A percentile compares a stretch with the other conserved stretches of the same genome.
phyloP scores from a whole-genome alignment of 305 asterid genomes.

The Rubia tinctorum region DNA sequence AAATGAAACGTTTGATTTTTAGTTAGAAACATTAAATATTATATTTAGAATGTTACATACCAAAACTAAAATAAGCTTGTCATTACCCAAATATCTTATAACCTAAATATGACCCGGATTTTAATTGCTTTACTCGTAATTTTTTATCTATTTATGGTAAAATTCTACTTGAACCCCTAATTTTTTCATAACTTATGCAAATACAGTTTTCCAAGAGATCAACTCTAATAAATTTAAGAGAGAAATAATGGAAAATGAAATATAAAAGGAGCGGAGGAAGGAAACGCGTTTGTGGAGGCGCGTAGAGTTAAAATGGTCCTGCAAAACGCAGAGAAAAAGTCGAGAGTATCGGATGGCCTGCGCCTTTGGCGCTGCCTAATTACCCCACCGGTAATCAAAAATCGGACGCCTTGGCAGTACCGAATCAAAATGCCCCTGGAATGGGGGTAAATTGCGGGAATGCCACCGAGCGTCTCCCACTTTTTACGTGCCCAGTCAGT shows the following conservation, averaged over 20 bases:
- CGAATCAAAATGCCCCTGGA: neutral
- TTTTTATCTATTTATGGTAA: too few species aligned
- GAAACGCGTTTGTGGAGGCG: neutral
- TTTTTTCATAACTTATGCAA: too few species aligned
- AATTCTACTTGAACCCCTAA: too few species aligned
- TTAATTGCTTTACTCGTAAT: too few species aligned
- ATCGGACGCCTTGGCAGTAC: conserved; percentile 10
- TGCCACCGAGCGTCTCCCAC: conserved; percentile 23
- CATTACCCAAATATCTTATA: too few species aligned
- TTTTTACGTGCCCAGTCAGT: conserved; percentile 17
- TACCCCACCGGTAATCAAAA: conserved; percentile 1
- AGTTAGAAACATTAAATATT: too few species aligned
- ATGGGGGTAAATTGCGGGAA: neutral
- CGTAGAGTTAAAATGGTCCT: neutral
- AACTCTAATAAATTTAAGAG: too few species aligned
- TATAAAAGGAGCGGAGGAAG: neutral
- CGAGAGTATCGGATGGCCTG: conserved; percentile 21
- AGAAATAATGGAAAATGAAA: neutral
- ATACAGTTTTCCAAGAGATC: too few species aligned
- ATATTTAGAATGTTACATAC: too few species aligned
- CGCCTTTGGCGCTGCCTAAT: conserved; percentile 21
- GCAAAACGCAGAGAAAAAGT: conserved; percentile 11
- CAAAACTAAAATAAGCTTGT: too few species aligned
- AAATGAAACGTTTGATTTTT: too few species aligned
- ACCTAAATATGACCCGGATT: too few species aligned